Percentiles rank a stretch among this genome's conserved stretches.
These are phyloP conservation scores for Myrica gale DNA, from an alignment of 306 rosid genomes.

Conservation along the genomic window DNA sequence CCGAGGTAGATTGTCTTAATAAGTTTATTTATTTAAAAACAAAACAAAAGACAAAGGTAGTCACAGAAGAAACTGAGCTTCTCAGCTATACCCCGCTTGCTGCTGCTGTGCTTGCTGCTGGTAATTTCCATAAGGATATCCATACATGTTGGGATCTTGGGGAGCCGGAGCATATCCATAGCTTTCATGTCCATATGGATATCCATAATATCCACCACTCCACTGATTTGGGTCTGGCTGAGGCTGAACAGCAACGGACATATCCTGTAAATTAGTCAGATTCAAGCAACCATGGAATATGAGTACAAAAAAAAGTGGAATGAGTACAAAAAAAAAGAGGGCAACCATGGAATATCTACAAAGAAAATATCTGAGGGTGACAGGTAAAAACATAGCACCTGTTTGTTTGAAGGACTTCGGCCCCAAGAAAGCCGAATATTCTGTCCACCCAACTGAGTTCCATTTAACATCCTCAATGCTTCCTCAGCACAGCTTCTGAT, in stretches of 20 bases:
- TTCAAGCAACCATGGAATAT: background rate
- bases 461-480: slow-evolving; percentile 63
- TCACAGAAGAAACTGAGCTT: background rate
- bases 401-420: slow-evolving; percentile 94
- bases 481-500: slow-evolving; percentile 88
- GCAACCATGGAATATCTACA: no score
- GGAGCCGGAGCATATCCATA: slow-evolving; percentile 76
- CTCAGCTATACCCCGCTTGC: slow-evolving; percentile 71
- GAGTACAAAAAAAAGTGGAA: no score
- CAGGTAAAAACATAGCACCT: slow-evolving; percentile 41
- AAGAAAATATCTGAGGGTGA: background rate
- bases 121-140: slow-evolving; percentile 69
- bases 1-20: slow-evolving; percentile 18
- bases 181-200: slow-evolving; percentile 68
- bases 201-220: slow-evolving; percentile 80
- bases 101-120: slow-evolving; percentile 84
- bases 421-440: slow-evolving; percentile 97
- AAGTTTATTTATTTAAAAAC: slow-evolving; percentile 13
- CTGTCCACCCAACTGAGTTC: slow-evolving; percentile 76
- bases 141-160: slow-evolving; percentile 84
- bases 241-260: slow-evolving; percentile 33
- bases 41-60: slow-evolving; percentile 5
- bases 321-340: no score
- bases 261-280: slow-evolving; percentile 2
- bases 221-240: slow-evolving; percentile 75